Evolutionary conservation across 2,329 filamentous ascomycete species (phyloP).

Genomic region (Colletotrichum zoysiae): DNA sequence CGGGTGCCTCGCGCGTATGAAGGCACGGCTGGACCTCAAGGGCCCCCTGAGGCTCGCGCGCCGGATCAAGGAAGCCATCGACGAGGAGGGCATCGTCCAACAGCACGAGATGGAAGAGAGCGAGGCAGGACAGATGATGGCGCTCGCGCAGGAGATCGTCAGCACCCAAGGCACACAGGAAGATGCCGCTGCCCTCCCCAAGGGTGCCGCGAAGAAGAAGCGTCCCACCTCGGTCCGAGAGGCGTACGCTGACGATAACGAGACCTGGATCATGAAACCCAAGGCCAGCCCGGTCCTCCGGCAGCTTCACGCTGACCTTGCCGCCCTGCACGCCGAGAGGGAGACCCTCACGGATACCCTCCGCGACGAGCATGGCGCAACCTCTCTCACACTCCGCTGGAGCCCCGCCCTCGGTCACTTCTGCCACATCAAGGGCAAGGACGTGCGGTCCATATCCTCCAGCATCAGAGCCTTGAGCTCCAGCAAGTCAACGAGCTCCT

Average conservation of each 20-base stretch:
- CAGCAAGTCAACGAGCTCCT: slow-evolving; percentile 86
- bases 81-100: slow-evolving; percentile 89
- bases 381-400: slow-evolving; percentile 84
- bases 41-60: slow-evolving; percentile 76
- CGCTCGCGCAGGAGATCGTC: slow-evolving; percentile 79
- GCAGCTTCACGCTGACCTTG: slow-evolving; percentile 76
- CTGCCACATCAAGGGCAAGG: slow-evolving; percentile 89
- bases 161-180: slow-evolving; percentile 74
- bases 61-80: slow-evolving; percentile 82
- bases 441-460: slow-evolving; percentile 59
- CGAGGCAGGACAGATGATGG: slow-evolving; percentile 77
- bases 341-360: slow-evolving; percentile 70
- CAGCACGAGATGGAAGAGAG: slow-evolving; percentile 83
- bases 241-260: slow-evolving; percentile 70
- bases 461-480: slow-evolving; percentile 73
- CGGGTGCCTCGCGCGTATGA: slow-evolving; percentile 59
- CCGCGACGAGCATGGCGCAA: slow-evolving; percentile 69
- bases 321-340: slow-evolving; percentile 71
- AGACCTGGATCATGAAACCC: slow-evolving; percentile 75
- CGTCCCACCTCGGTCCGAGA: slow-evolving; percentile 63
- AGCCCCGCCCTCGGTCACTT: slow-evolving; percentile 89
- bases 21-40: slow-evolving; percentile 73
- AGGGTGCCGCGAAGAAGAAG: slow-evolving; percentile 59
- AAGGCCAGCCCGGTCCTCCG: slow-evolving; percentile 75
- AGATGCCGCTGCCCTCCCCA: slow-evolving; percentile 66